These are phyloP conservation scores for Apophysomyces ossiformis DNA, from an alignment of 371 early-diverging fungal genomes.

Conservation along the genomic window DNA sequence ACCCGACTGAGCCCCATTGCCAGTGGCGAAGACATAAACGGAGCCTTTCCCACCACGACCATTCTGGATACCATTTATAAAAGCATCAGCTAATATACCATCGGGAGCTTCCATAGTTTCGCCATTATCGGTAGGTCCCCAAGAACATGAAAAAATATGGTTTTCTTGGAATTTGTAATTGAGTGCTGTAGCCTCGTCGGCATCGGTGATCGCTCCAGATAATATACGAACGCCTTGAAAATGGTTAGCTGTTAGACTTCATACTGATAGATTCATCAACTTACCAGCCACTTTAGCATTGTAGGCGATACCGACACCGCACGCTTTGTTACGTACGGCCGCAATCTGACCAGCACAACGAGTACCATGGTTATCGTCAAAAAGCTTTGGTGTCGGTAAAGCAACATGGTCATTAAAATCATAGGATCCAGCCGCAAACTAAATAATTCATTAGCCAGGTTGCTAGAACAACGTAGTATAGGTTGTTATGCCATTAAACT, in stretches of 20 bases:
- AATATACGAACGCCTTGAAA: conserved; percentile 84
- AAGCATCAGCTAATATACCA: conserved; percentile 78
- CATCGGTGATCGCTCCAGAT: conserved; percentile 85
- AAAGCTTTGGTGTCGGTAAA: conserved; percentile 77
- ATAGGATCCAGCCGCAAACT: conserved; percentile 87
- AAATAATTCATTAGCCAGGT: conserved; percentile 4
- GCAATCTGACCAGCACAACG: conserved; percentile 98
- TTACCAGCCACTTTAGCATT: conserved; percentile 85
- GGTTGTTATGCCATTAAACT: conserved; percentile 25
- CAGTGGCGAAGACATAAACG: conserved; percentile 94
- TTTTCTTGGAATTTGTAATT: conserved; percentile 87
- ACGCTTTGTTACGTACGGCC: conserved; percentile 84
- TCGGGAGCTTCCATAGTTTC: conserved; percentile 87
- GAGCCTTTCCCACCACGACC: conserved; percentile 89
- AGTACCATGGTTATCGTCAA: conserved; percentile 94
- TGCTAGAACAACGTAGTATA: background rate
- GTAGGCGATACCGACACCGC: conserved; percentile 97
- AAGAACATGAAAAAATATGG: conserved; percentile 92
- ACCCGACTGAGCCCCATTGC: conserved; percentile 83
- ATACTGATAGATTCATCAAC: background rate
- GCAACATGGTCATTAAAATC: conserved; percentile 88
- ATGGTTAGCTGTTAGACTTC: background rate
- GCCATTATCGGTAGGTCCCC: conserved; percentile 97
- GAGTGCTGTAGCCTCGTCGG: conserved; percentile 89
- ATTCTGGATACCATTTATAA: conserved; percentile 80